Evolutionary conservation across 768 basidiomycete genomes (phyloP).

Genomic region (Thelephora aurantiotincta): DNA sequence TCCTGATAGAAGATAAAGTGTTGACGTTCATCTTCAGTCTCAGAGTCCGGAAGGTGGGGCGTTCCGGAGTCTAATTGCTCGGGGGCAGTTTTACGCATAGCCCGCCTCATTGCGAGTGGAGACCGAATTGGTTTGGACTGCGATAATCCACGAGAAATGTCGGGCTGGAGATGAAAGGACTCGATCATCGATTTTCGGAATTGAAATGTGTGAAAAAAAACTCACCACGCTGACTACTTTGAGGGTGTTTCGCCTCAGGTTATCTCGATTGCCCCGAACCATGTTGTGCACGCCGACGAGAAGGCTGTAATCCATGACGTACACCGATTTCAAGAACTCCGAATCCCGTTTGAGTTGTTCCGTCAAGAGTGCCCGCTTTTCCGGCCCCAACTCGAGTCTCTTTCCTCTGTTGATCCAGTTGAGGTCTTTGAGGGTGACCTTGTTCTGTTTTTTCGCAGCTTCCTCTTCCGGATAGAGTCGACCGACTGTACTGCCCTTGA

Average conservation of each 20-base stretch:
- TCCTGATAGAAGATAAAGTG: slow-evolving; percentile 94
- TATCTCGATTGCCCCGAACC: slow-evolving; percentile 82
- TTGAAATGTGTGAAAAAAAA: slow-evolving; percentile 10
- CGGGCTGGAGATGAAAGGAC: slow-evolving; percentile 33
- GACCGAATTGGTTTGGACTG: slow-evolving; percentile 12
- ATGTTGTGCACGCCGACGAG: slow-evolving; percentile 91
- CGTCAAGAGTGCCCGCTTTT: slow-evolving; percentile 80
- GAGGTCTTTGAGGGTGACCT: slow-evolving; percentile 78
- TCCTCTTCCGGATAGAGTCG: slow-evolving; percentile 80
- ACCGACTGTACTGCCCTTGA: slow-evolving; percentile 91
- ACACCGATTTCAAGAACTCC: slow-evolving; percentile 66
- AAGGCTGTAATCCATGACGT: slow-evolving; percentile 95
- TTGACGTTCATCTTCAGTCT: slow-evolving; percentile 42
- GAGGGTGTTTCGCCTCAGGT: slow-evolving; percentile 79
- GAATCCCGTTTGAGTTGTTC: slow-evolving; percentile 86
- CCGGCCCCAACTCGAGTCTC: slow-evolving; percentile 83
- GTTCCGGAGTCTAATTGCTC: slow-evolving; percentile 43
- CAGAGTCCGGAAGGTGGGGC: slow-evolving; percentile 45
- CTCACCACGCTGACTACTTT: slow-evolving; percentile 76
- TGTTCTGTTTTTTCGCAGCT: slow-evolving; percentile 61
- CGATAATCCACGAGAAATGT: slow-evolving; percentile 28
- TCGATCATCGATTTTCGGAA: neutral
- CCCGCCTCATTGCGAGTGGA: slow-evolving; percentile 73
- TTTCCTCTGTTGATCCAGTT: slow-evolving; percentile 86
- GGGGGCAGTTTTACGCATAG: slow-evolving; percentile 72